Conservation (phyloP, 1,284 basidiomycete genomes). For the Ustanciosporium gigantosporum region DNA sequence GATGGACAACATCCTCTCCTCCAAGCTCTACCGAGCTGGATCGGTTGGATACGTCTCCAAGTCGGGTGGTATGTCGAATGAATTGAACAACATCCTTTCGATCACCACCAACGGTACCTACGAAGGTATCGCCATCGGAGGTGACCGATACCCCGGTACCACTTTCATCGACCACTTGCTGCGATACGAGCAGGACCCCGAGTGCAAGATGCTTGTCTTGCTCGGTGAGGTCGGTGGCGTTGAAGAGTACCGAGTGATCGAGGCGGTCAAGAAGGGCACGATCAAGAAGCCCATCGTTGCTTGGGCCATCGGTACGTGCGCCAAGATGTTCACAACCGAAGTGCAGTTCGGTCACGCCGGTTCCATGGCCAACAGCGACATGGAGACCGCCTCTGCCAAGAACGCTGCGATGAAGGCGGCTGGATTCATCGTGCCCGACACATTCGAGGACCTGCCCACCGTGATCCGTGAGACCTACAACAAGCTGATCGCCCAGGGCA, state of each 20-base stretch:
- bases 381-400: conserved; percentile 97
- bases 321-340: conserved; percentile 99
- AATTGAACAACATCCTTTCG: conserved; percentile 98
- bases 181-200: conserved; percentile 93
- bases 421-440: conserved; percentile 95
- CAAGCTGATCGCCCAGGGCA: conserved; percentile 73
- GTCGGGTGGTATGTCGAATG: conserved; percentile 99
- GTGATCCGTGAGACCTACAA: conserved; percentile 85
- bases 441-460: conserved; percentile 91
- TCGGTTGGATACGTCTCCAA: conserved; percentile 99
- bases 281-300: conserved; percentile 99
- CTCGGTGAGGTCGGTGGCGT: conserved; percentile 98
- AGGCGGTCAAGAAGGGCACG: conserved; percentile 87
- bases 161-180: conserved; percentile 99
- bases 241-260: conserved; percentile 98
- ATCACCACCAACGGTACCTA: conserved; percentile 97
- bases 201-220: conserved; percentile 97
- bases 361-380: conserved; percentile 94
- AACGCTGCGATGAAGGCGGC: conserved; percentile 92
- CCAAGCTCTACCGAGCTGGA: conserved; percentile 96
- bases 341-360: conserved; percentile 99
- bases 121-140: conserved; percentile 99
- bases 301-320: conserved; percentile 99
- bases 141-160: conserved; percentile 96
- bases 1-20: conserved; percentile 99